These are phyloP conservation scores for Phytophthora pistaciae DNA, from an alignment of 352 stramenopile species.

Conservation along the genomic window DNA sequence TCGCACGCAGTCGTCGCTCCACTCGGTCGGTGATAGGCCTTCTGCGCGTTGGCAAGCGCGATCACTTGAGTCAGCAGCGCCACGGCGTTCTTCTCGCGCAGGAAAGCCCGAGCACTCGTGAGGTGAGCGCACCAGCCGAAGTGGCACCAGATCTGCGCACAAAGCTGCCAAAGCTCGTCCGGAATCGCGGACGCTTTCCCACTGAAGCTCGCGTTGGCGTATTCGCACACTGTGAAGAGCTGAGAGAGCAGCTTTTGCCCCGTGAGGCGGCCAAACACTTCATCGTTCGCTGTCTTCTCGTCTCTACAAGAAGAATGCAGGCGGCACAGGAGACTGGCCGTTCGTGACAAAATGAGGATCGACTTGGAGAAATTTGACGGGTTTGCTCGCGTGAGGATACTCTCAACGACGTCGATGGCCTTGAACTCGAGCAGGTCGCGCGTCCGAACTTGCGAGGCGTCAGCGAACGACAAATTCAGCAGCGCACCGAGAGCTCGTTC, in stretches of 20 bases:
- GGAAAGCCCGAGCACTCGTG: slow-evolving; percentile 38
- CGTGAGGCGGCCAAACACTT: slow-evolving; percentile 16
- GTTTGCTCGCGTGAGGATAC: slow-evolving; percentile 29
- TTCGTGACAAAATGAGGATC: slow-evolving; percentile 49
- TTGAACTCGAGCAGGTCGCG: slow-evolving; percentile 41
- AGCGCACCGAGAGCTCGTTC: slow-evolving; percentile 66
- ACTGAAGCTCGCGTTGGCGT: slow-evolving; percentile 29
- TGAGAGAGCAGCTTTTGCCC: slow-evolving; percentile 28
- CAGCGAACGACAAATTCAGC: slow-evolving; percentile 73
- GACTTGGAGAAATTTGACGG: slow-evolving; percentile 20
- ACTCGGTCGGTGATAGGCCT: slow-evolving; percentile 24
- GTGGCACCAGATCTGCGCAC: slow-evolving; percentile 78
- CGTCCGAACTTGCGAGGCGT: slow-evolving; percentile 40
- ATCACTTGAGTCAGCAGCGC: slow-evolving; percentile 54
- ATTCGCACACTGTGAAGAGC: slow-evolving; percentile 44
- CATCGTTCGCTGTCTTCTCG: neutral
- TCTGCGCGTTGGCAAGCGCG: slow-evolving; percentile 39
- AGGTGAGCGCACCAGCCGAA: slow-evolving; percentile 65
- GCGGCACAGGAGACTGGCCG: slow-evolving; percentile 67
- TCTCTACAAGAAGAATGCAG: slow-evolving; percentile 43
- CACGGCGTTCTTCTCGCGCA: slow-evolving; percentile 46
- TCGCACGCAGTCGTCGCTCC: slow-evolving; percentile 43
- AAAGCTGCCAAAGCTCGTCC: slow-evolving; percentile 61
- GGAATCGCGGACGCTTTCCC: slow-evolving; percentile 13
- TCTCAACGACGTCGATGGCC: slow-evolving; percentile 22